A percentile compares a stretch with the other conserved stretches of the same genome.
phyloP scores from a whole-genome alignment of 129 eudicot genomes.

The Ambrosia trifida region DNA sequence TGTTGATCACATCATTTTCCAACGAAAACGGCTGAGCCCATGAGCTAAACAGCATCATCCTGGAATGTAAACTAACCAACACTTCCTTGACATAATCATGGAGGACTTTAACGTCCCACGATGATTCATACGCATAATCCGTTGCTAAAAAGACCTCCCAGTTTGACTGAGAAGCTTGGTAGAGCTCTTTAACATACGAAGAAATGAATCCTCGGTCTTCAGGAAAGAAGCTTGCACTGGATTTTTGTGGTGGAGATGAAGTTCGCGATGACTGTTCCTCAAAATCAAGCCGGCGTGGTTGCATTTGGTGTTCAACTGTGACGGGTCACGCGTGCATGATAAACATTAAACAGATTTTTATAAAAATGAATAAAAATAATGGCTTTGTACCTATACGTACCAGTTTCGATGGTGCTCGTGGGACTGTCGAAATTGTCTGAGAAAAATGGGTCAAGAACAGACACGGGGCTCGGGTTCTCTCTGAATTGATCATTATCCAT shows the following conservation, averaged over 20 bases:
- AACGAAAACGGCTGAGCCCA: constrained; percentile 28
- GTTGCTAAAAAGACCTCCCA: constrained; percentile 48
- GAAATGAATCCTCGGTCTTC: constrained; percentile 36
- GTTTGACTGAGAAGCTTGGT: constrained; percentile 37
- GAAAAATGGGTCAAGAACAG: constrained; percentile 62
- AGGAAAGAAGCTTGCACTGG: constrained; percentile 24
- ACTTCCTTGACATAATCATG: constrained; percentile 55
- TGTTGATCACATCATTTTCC: constrained; percentile 45
- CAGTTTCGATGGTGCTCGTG: constrained; percentile 41
- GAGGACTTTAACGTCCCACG: constrained; percentile 48
- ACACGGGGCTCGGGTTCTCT: constrained; percentile 69
- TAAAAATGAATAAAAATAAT: background rate
- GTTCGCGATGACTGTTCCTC: constrained; percentile 36
- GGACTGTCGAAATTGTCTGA: constrained; percentile 52
- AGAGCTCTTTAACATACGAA: constrained; percentile 36
- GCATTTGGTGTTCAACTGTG: constrained; percentile 41
- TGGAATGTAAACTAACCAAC: constrained; percentile 33
- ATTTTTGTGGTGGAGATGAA: constrained; percentile 28
- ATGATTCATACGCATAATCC: constrained; percentile 19
- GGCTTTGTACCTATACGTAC: constrained; percentile 26
- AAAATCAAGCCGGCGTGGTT: constrained; percentile 51
- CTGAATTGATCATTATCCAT: constrained; percentile 39
- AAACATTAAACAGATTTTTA: constrained; percentile 6
- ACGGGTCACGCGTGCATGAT: constrained; percentile 17
- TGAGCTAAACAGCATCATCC: constrained; percentile 31